Percentiles rank a stretch among this genome's conserved stretches.
Conservation (phyloP, 23 red algal genomes). For the Gracilaria gracilis region DNA sequence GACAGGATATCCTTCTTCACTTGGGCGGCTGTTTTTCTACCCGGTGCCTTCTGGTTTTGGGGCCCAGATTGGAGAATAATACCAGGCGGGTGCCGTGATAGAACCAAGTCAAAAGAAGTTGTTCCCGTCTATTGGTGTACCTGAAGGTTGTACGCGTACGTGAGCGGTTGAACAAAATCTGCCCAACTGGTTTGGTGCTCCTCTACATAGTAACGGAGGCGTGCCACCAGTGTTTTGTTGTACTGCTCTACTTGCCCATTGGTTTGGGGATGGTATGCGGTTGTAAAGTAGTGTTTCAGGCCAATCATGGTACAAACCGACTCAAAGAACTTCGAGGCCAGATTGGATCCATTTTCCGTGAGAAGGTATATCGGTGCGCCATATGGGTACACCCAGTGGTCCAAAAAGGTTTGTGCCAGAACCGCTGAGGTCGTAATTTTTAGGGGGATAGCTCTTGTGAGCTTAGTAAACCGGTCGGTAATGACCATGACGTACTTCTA, state of each 20-base stretch:
- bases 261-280: conserved; percentile 30
- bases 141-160: conserved; percentile 43
- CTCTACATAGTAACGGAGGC: conserved; percentile 13
- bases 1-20: neutral
- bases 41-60: too few relatives aligned
- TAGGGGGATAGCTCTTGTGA: neutral
- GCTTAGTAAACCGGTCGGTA: conserved; percentile 44
- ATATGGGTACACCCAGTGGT: conserved; percentile 24
- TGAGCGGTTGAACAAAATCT: neutral
- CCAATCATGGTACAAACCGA: neutral
- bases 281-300: conserved; percentile 33
- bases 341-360: conserved; percentile 17
- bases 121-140: conserved; percentile 9
- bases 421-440: neutral
- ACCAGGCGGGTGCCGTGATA: neutral
- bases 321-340: conserved; percentile 42
- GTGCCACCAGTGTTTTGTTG: conserved; percentile 6
- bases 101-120: conserved; percentile 9
- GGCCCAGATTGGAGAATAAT: neutral
- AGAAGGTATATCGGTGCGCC: conserved; percentile 22
- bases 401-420: conserved; percentile 1
- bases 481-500: conserved; percentile 34
- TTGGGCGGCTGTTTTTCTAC: neutral
- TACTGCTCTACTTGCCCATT: conserved; percentile 44
- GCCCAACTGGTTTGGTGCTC: conserved; percentile 40